A percentile compares a stretch with the other conserved stretches of the same genome.
phyloP scores from a whole-genome alignment of 2,329 filamentous ascomycete species.

The Aspergillus carbonarius region DNA sequence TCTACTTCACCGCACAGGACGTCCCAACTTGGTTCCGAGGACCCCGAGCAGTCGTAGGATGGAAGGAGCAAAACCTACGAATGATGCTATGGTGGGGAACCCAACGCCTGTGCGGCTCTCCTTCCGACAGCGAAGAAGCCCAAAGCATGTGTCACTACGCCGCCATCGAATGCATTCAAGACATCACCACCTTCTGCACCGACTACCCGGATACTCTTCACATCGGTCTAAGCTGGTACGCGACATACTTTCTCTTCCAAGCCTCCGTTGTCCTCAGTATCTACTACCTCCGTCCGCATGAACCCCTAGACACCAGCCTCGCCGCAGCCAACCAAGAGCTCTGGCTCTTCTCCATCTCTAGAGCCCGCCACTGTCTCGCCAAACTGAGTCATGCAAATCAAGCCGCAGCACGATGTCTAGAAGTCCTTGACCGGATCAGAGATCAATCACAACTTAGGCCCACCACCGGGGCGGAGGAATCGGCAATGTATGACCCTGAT shows the following conservation, averaged over 20 bases:
- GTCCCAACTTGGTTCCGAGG: slow-evolving; percentile 22
- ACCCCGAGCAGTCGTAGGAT: slow-evolving; percentile 19
- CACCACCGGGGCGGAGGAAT: background rate
- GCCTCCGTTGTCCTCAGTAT: slow-evolving; percentile 21
- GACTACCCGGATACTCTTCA: slow-evolving; percentile 14
- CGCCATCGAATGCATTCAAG: slow-evolving; percentile 20
- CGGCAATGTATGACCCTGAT: background rate
- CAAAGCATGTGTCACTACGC: slow-evolving; percentile 19
- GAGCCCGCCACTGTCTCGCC: slow-evolving; percentile 13
- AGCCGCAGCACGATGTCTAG: slow-evolving; percentile 16
- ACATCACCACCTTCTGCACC: slow-evolving; percentile 17
- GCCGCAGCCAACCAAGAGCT: slow-evolving; percentile 10
- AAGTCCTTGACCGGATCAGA: slow-evolving; percentile 14
- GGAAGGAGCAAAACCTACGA: slow-evolving; percentile 26
- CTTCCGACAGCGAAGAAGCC: slow-evolving; percentile 16
- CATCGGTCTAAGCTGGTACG: slow-evolving; percentile 22
- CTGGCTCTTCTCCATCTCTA: slow-evolving; percentile 11
- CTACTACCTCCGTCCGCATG: slow-evolving; percentile 8
- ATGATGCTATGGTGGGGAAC: slow-evolving; percentile 26
- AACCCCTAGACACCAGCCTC: background rate
- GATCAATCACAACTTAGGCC: background rate
- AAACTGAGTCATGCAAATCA: slow-evolving; percentile 11
- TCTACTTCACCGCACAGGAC: slow-evolving; percentile 16
- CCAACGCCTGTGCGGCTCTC: slow-evolving; percentile 9
- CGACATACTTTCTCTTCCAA: slow-evolving; percentile 26